A percentile compares a stretch with the other conserved stretches of the same genome.
These are phyloP conservation scores for Pyrrhoderma lamaoense DNA, from an alignment of 1,284 basidiomycete genomes.

Conservation along the genomic window DNA sequence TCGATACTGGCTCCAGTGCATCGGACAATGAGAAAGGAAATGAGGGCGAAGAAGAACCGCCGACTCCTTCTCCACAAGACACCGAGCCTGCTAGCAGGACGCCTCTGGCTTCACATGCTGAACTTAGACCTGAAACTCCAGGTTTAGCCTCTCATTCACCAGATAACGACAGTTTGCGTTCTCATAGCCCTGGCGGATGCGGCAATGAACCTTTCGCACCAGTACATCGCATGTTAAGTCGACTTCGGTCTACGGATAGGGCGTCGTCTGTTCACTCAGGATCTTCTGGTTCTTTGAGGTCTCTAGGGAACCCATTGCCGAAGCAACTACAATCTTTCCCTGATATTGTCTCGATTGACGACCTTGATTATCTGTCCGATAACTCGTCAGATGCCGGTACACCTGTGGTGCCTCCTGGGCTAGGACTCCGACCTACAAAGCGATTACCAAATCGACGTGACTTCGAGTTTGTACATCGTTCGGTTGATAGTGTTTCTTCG, in stretches of 20 bases:
- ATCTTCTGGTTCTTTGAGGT: slow-evolving; percentile 15
- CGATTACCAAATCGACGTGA: slow-evolving; percentile 64
- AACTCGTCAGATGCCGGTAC: slow-evolving; percentile 43
- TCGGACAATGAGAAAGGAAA: neutral
- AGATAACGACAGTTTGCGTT: neutral
- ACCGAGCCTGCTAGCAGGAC: slow-evolving; percentile 21
- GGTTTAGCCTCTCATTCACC: slow-evolving; percentile 2
- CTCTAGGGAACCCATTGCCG: slow-evolving; percentile 10
- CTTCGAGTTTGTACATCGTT: slow-evolving; percentile 66
- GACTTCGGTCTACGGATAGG: slow-evolving; percentile 11
- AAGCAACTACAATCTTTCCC: slow-evolving; percentile 26
- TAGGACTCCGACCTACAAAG: slow-evolving; percentile 40
- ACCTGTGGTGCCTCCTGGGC: slow-evolving; percentile 41
- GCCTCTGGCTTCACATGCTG: slow-evolving; percentile 10
- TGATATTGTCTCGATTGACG: slow-evolving; percentile 68
- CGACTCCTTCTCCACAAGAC: slow-evolving; percentile 11
- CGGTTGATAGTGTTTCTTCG: slow-evolving; percentile 65
- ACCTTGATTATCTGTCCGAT: slow-evolving; percentile 62
- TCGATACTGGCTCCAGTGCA: neutral
- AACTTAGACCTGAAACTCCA: slow-evolving; percentile 11
- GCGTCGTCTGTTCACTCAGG: slow-evolving; percentile 12
- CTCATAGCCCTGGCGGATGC: slow-evolving; percentile 14
- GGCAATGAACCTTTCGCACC: slow-evolving; percentile 9
- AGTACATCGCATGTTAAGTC: slow-evolving; percentile 17
- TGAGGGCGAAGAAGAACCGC: slow-evolving; percentile 5